Evolutionary conservation across 2,329 filamentous ascomycete genomes (phyloP), one percentile per base, ranked within the genome.

Genomic region (Microdochium trichocladiopsis): DNA sequence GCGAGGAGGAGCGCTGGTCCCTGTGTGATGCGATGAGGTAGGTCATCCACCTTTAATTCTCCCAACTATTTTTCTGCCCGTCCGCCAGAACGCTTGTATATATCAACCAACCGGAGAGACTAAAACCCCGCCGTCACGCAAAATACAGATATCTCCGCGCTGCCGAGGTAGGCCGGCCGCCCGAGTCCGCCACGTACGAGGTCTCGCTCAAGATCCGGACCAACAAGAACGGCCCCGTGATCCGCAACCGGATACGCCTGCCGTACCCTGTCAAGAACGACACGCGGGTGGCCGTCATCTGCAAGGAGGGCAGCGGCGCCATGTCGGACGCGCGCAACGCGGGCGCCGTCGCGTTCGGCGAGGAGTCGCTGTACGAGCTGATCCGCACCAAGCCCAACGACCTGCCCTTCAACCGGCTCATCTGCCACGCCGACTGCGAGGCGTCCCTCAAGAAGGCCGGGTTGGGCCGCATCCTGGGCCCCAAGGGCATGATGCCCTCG

Each of bases 1-100:
- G 80, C 56, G 74, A 83, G 57, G 80, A 83, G 45, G 77, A 90
- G 33, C 86, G 88, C 63, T 96, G 87, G 64, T 82, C 90, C 1
- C 77, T 99, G 28, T 87, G 90, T 59, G 94, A 99, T 74, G 95
- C 94, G 16, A 94, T 99, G 83, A 83, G 92, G 90, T 90, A 72
- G 53, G 77, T 65, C 1, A 22, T 28, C 6, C 22, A 9, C 18
- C 12, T 2, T 22, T 18, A 21, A 41, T 41, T 18, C 28, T 9
- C n/a, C n/a, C n/a, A n/a, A n/a, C n/a, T n/a, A n/a, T n/a, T n/a
- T n/a, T n/a, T n/a, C n/a, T n/a, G n/a, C n/a, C n/a, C n/a, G n/a
- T n/a, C n/a, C n/a, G n/a, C n/a, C n/a, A n/a, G n/a, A n/a, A n/a
- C n/a, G n/a, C n/a, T n/a, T n/a, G n/a, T n/a, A n/a, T n/a, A 12